Conservation (phyloP, 768 basidiomycete genomes). For the Podaxis sp. region DNA sequence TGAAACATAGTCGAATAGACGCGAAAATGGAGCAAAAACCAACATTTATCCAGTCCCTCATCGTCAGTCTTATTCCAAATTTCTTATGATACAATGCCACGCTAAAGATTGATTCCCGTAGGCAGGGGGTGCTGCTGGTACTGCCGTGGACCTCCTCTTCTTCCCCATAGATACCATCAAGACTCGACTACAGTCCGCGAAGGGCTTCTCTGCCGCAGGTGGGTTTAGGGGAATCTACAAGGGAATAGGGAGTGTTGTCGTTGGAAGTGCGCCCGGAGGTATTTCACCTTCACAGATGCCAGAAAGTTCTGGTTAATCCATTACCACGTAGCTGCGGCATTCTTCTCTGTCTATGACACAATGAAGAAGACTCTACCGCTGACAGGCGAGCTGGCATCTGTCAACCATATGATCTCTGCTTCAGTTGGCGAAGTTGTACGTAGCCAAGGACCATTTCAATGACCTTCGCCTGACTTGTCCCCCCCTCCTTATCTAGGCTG, state of each 20-base stretch:
- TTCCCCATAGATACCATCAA: slow-evolving; percentile 98
- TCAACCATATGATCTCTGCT: slow-evolving; percentile 57
- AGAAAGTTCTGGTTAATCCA: neutral
- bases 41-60: slow-evolving; percentile 44
- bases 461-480: slow-evolving; percentile 8
- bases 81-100: neutral
- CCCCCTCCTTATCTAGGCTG: slow-evolving; percentile 48
- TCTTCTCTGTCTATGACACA: slow-evolving; percentile 93
- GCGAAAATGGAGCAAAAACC: slow-evolving; percentile 29
- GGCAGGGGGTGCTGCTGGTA: slow-evolving; percentile 91
- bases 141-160: slow-evolving; percentile 91
- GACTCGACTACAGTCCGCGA: slow-evolving; percentile 86
- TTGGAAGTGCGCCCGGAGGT: slow-evolving; percentile 97
- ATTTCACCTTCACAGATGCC: slow-evolving; percentile 13
- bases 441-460: neutral
- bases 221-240: slow-evolving; percentile 91
- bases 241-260: slow-evolving; percentile 90
- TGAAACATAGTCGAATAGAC: neutral
- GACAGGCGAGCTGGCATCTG: slow-evolving; percentile 56
- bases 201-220: slow-evolving; percentile 83
- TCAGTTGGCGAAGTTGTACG: slow-evolving; percentile 59
- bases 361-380: slow-evolving; percentile 76
- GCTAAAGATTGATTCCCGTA: slow-evolving; percentile 24
- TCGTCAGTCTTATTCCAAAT: slow-evolving; percentile 30
- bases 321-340: slow-evolving; percentile 70